Percentiles rank a stretch among this genome's conserved stretches.
Evolutionary conservation across 768 basidiomycete genomes (phyloP).

Genomic region (Lentinus brumalis): DNA sequence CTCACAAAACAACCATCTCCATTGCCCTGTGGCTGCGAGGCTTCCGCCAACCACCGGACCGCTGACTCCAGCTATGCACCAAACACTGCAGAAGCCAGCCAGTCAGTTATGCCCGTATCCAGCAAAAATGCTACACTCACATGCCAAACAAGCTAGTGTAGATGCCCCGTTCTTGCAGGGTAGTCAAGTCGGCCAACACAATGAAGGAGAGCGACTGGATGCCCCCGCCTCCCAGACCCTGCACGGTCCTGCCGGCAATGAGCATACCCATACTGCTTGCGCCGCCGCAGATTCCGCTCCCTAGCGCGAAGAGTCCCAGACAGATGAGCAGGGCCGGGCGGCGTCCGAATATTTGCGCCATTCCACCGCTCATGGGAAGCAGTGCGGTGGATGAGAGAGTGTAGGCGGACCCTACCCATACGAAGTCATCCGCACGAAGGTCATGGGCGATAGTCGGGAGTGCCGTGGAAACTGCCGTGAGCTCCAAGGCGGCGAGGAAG

Average conservation of each 20-base stretch:
- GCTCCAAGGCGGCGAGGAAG: constrained; percentile 26
- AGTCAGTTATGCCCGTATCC: not conserved
- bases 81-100: constrained; percentile 17
- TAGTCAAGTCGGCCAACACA: constrained; percentile 20
- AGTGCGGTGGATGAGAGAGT: constrained; percentile 36
- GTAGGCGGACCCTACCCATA: constrained; percentile 31
- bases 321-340: constrained; percentile 30
- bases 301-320: constrained; percentile 37
- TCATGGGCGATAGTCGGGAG: constrained; percentile 16
- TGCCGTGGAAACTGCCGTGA: constrained; percentile 25
- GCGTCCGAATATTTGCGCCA: constrained; percentile 38
- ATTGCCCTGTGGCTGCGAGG: constrained; percentile 17
- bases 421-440: constrained; percentile 20
- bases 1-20: constrained; percentile 18
- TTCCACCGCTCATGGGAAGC: constrained; percentile 34
- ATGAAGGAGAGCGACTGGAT: constrained; percentile 20
- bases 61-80: constrained; percentile 27
- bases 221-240: constrained; percentile 22
- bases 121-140: not conserved
- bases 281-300: constrained; percentile 40
- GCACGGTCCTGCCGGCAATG: constrained; percentile 36
- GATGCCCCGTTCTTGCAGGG: constrained; percentile 17
- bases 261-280: constrained; percentile 41
- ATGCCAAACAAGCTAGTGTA: not conserved
- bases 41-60: constrained; percentile 33